A percentile compares a stretch with the other conserved stretches of the same genome.
phyloP scores from a whole-genome alignment of 2,329 filamentous ascomycete genomes.

The Phoma sp. region DNA sequence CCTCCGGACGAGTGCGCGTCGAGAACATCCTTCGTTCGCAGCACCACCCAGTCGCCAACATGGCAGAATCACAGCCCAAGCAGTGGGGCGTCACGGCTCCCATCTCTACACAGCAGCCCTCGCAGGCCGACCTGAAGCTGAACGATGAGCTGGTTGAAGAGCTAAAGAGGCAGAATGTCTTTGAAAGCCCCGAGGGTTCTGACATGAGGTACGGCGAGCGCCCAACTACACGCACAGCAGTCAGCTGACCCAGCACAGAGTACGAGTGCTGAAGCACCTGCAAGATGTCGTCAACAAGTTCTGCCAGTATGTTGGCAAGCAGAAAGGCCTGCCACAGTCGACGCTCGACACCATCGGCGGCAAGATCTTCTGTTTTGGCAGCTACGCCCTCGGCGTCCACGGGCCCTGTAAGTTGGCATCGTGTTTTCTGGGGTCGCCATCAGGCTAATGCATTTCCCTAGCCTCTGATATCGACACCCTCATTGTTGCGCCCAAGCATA shows the following conservation, averaged over 20 bases:
- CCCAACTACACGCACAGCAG: background rate
- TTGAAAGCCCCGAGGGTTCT: constrained; percentile 83
- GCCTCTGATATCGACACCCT: constrained; percentile 98
- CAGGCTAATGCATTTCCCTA: constrained; percentile 34
- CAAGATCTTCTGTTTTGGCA: constrained; percentile 95
- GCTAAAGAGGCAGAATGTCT: constrained; percentile 87
- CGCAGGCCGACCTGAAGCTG: constrained; percentile 74
- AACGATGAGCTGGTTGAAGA: constrained; percentile 84
- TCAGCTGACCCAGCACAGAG: constrained; percentile 55
- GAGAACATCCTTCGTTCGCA: constrained; percentile 12
- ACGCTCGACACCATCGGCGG: constrained; percentile 85
- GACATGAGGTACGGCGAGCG: constrained; percentile 69
- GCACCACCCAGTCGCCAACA: constrained; percentile 21
- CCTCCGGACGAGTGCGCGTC: constrained; percentile 25
- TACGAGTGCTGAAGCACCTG: constrained; percentile 75
- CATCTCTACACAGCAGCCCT: constrained; percentile 79
- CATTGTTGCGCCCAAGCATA: constrained; percentile 87
- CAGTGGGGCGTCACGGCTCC: constrained; percentile 80
- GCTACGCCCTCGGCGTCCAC: constrained; percentile 91
- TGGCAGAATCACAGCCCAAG: constrained; percentile 42
- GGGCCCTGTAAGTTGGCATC: constrained; percentile 66
- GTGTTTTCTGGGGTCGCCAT: background rate
- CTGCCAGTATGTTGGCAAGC: constrained; percentile 77
- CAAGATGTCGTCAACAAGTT: constrained; percentile 85
- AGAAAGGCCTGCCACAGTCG: constrained; percentile 75